Base-by-base conservation (phyloP, 1,139 yeast genomes). In the Nakaseomyces uthaithaninus region DNA sequence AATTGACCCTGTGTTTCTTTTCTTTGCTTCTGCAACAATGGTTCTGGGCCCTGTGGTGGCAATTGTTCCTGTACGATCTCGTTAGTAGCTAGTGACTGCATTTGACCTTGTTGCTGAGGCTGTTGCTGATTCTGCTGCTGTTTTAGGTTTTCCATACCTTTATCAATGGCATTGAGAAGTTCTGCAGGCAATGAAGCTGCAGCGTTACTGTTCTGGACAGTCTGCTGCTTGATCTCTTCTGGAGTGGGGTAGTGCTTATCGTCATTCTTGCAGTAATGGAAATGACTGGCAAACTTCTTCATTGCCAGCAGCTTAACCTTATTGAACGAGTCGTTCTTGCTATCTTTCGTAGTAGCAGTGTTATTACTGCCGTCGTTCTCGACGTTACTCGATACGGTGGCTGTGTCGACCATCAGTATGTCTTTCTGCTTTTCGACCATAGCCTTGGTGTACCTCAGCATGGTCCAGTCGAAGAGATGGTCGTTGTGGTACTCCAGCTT, bases 391-490 rank as follows among this genome's bases (percentile, higher is more conserved):
- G 35, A n/a, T 40, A 25, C 33, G 47, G 35, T 39, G 45, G 24
- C 35, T 27, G 33, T 40, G 20, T 39, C 43, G 10, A 43, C 41
- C 44, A 45, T 34, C n/a, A 46, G 47, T 12, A 45, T 35, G 19
- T 52, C 57, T 34, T 50, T 54, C 36, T 57, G 63, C 42, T 57
- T 60, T 43, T 61, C 60, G 10, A 57, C 53, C 59, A 59, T 68
- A 58, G 51, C 78, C 71, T 64, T 80, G 76, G 66, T 80, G 75
- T 66, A 80, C 80, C 67, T 85, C 80, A 84, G 81, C 57, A 89
- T 76, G 25, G 97, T 89, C 98, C 98, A 91, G 65, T 91, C 98
- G 65, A 87, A 91, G 18, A 91, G 80, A 64, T 87, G 91, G 65
- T 91, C 98, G 63, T 89, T 91, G 53, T 84, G 79, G 64, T 86